Evolutionary conservation across 345 rosid species (phyloP).

Genomic region (Hevea brasiliensis): DNA sequence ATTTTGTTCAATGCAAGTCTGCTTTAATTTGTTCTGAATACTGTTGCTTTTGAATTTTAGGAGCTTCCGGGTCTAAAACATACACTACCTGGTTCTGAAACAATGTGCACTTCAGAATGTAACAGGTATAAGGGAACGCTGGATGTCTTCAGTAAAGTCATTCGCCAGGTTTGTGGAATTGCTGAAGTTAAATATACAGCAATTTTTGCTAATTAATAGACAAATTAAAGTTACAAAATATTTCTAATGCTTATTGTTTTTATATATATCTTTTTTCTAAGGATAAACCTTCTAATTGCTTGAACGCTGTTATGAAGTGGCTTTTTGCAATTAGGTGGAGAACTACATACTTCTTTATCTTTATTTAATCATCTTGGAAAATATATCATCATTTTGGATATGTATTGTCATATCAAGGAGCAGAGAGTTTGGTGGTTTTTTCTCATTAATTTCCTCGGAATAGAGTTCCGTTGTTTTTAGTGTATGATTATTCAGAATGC

Average conservation of each 20-base stretch:
- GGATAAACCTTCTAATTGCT: background rate
- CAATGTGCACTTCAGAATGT: constrained; percentile 93
- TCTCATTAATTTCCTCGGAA: background rate
- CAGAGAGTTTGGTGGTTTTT: background rate
- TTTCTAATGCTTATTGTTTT: background rate
- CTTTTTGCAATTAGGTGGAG: background rate
- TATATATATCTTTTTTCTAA: background rate
- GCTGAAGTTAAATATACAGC: background rate
- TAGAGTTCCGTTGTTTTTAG: background rate
- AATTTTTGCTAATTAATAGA: background rate
- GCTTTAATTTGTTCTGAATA: background rate
- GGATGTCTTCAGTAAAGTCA: constrained; percentile 81
- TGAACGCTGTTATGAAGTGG: background rate
- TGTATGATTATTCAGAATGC: background rate
- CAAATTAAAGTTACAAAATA: background rate
- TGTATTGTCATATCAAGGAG: background rate
- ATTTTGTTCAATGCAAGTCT: background rate
- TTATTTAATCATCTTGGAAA: background rate
- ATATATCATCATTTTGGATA: background rate
- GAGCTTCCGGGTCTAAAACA: constrained; percentile 82
- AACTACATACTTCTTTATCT: background rate
- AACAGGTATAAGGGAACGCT: constrained; percentile 86
- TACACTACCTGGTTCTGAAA: constrained; percentile 69
- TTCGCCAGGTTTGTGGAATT: constrained; percentile 65
- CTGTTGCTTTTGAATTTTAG: constrained; percentile 29